Percentiles rank a stretch among this genome's conserved stretches.
Conservation (phyloP, 176 grass and related monocot genomes). For the Panicum miliaceum region DNA sequence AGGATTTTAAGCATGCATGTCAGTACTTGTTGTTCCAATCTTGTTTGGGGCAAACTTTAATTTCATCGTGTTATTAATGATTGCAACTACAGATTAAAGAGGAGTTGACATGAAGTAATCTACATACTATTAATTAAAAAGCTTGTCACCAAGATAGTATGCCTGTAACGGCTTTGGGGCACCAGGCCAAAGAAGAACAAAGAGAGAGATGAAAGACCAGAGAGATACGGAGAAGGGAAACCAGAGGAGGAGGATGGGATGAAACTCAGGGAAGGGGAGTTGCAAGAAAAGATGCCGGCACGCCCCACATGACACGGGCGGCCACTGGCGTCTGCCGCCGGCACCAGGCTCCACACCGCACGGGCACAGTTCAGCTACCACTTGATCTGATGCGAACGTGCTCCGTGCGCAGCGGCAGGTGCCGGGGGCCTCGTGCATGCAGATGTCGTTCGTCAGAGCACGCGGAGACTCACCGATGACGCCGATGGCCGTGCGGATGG, state of each 20-base stretch:
- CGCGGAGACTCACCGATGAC: constrained; percentile 56
- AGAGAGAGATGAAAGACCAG: neutral
- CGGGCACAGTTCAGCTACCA: neutral
- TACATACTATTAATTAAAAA: neutral
- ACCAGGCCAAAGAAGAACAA: neutral
- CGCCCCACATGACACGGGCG: neutral
- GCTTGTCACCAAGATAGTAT: neutral
- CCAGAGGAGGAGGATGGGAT: neutral
- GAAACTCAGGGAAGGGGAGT: neutral
- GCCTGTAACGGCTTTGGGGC: neutral
- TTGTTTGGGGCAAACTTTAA: neutral
- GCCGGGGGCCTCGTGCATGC: no score
- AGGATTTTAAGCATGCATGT: neutral
- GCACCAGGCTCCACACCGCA: neutral
- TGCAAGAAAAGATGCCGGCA: neutral
- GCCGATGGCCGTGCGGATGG: constrained; percentile 77
- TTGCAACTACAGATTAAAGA: neutral
- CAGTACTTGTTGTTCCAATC: neutral
- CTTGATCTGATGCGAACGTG: neutral
- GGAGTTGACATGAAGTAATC: neutral
- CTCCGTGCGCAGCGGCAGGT: neutral
- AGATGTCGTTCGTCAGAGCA: neutral
- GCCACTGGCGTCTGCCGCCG: constrained; percentile 1
- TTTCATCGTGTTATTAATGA: neutral
- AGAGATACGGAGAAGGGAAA: neutral